Percentiles rank a stretch among this genome's conserved stretches.
Evolutionary conservation across 495 filamentous ascomycete species (phyloP).

Genomic region (Clohesyomyces aquaticus): DNA sequence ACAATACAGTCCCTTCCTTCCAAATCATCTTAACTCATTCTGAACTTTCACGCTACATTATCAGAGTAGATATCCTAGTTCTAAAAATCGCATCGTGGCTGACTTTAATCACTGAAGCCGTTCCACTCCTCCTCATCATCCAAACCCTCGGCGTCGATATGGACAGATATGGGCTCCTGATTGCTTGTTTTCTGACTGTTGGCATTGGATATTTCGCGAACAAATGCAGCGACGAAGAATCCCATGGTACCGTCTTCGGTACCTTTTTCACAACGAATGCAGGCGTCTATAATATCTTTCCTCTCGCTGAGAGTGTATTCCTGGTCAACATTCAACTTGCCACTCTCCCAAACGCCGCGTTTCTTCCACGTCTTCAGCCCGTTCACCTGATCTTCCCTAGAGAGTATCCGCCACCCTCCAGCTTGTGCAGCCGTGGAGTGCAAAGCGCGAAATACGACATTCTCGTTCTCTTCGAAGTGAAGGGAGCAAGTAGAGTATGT

Average conservation of each 20-base stretch:
- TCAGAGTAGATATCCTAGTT: no score
- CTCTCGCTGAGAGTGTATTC: conserved; percentile 23
- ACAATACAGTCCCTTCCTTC: no score
- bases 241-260: conserved; percentile 77
- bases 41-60: no score
- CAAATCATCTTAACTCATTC: no score
- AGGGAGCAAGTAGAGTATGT: conserved; percentile 94
- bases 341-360: conserved; percentile 56
- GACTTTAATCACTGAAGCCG: conserved; percentile 50
- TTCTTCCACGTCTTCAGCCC: conserved; percentile 73
- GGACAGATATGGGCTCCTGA: conserved; percentile 1
- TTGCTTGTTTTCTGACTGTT: not conserved
- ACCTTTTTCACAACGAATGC: conserved; percentile 78
- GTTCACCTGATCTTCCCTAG: conserved; percentile 67
- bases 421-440: conserved; percentile 63
- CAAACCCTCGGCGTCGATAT: conserved; percentile 23
- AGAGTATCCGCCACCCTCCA: conserved; percentile 76
- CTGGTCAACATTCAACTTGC: conserved; percentile 16
- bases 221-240: conserved; percentile 72
- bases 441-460: conserved; percentile 73
- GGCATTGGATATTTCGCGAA: conserved; percentile 47
- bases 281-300: conserved; percentile 65
- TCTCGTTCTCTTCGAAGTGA: conserved; percentile 83
- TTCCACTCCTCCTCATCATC: conserved; percentile 50
- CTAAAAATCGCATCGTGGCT: no score